These are phyloP conservation scores for Aspergillus olivimuriae DNA, from an alignment of 495 filamentous ascomycete species.

Conservation along the genomic window DNA sequence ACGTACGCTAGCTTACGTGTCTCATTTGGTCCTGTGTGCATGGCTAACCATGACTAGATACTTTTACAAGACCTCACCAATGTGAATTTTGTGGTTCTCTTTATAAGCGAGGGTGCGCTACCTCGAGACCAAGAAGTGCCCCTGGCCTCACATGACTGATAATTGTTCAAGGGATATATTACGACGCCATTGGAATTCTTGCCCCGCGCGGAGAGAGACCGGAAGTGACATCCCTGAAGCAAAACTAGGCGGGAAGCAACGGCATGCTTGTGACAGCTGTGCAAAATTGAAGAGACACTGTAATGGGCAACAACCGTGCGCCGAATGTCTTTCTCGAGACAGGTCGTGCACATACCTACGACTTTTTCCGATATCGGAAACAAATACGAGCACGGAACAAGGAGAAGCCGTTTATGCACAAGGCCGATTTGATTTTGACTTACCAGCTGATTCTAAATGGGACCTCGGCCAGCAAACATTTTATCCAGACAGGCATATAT, in stretches of 20 bases:
- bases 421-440: too few species aligned
- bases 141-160: too few species aligned
- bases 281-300: slow-evolving; percentile 29
- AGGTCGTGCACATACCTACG: slow-evolving; percentile 27
- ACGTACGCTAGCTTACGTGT: slow-evolving; percentile 14
- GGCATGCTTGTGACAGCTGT: slow-evolving; percentile 32
- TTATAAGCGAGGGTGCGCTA: slow-evolving; percentile 30
- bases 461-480: slow-evolving; percentile 21
- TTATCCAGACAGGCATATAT: slow-evolving; percentile 12
- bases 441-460: slow-evolving; percentile 16
- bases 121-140: too few species aligned
- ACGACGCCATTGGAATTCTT: slow-evolving; percentile 32
- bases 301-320: slow-evolving; percentile 21
- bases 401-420: too few species aligned
- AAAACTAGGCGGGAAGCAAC: slow-evolving; percentile 25
- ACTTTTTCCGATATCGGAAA: slow-evolving; percentile 8
- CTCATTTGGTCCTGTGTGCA: too few species aligned
- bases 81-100: slow-evolving; percentile 26
- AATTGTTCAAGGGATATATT: slow-evolving; percentile 25
- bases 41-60: slow-evolving; percentile 18
- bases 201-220: slow-evolving; percentile 17
- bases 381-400: too few species aligned
- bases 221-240: slow-evolving; percentile 22
- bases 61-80: slow-evolving; percentile 11
- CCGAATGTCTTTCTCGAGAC: slow-evolving; percentile 22